Base-by-base conservation (phyloP, 257 asterid species). In the Verbena officinalis region DNA sequence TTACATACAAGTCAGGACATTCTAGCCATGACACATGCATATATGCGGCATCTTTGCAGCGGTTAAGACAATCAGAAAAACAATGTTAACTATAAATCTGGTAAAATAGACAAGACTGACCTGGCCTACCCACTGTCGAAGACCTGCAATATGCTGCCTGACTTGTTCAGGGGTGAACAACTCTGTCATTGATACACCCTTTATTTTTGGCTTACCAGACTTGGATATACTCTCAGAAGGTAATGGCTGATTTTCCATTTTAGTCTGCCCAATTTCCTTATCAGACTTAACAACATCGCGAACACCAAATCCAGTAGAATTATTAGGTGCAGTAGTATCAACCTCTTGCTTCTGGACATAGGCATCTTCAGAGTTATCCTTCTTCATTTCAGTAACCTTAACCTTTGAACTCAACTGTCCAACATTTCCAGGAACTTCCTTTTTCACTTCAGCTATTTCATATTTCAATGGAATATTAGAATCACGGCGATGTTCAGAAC, bases 111-210 rank as follows among this genome's bases (percentile, higher is more conserved):
- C 46, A 62, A 45, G 22, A 77, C 88, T 77, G 61, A 94, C 99
- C 98, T 94, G 99, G 75, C 99, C 99, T 53, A 94, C 78, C 99
- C 99, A 94, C 78, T 78, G 96, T 66, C 99, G 81, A 69, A 94
- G 96, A 74, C 98, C 93, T 30, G 27, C 46, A 74, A 90, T 91
- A 75, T 94, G 99, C 75, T 79, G 83, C 73, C 88, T 77, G 71
- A 90, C 95, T 81, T 88, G 98, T 70, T 88, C 98, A 24, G 98
- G 96, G 33, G 98, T 90, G 81, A 94, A 94, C 69, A 94, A 72
- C 73, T 93, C 98, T 58, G 74, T 93, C 91, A 93, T 16, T 43
- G 98, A 93, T n/a, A 93, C 98, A 56, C 90, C 98, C 72, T 93
- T 93, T 66, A 90, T 81, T 64, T 75, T 78, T 52, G 97, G 91